Percentiles rank a stretch among this genome's conserved stretches.
Evolutionary conservation across 306 rosid species (phyloP).

Genomic region (Vigna radiata): DNA sequence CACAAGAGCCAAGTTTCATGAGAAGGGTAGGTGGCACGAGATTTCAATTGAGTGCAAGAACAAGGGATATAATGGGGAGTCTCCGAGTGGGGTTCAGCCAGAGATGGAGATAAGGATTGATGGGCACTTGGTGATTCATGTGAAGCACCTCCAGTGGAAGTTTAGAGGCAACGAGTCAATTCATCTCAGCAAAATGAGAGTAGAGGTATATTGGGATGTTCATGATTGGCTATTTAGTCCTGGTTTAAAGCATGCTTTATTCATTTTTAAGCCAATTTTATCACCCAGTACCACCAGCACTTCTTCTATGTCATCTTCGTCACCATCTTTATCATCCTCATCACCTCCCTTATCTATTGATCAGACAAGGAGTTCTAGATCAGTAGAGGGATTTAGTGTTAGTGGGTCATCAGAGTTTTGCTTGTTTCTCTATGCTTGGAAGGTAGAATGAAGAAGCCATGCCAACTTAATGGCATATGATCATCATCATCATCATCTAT

Average conservation of each 20-base stretch:
- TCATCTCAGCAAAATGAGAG: constrained; percentile 71
- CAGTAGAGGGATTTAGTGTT: constrained; percentile 63
- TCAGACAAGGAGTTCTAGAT: constrained; percentile 58
- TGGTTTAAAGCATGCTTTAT: constrained; percentile 85
- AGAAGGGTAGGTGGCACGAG: constrained; percentile 75
- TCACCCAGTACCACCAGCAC: constrained; percentile 39
- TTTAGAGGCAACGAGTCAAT: constrained; percentile 88
- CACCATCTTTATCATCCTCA: constrained; percentile 49
- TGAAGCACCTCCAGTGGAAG: constrained; percentile 90
- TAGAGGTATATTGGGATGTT: constrained; percentile 92
- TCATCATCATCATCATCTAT: constrained; percentile 33
- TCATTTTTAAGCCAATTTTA: constrained; percentile 79
- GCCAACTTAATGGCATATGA: not conserved
- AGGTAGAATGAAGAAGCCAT: constrained; percentile 59
- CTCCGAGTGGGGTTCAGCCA: constrained; percentile 63
- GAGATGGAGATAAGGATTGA: constrained; percentile 93
- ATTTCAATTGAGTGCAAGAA: constrained; percentile 80
- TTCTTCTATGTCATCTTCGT: constrained; percentile 46
- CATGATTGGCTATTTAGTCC: constrained; percentile 93
- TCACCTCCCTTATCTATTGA: constrained; percentile 59
- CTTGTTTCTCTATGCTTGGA: constrained; percentile 94
- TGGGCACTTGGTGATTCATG: constrained; percentile 76
- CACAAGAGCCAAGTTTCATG: constrained; percentile 78
- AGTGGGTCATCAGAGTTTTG: constrained; percentile 81
- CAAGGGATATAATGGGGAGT: constrained; percentile 42